Percentiles rank a stretch among this genome's conserved stretches.
phyloP scores from a whole-genome alignment of 257 asterid genomes.

The Haberlea rhodopensis region DNA sequence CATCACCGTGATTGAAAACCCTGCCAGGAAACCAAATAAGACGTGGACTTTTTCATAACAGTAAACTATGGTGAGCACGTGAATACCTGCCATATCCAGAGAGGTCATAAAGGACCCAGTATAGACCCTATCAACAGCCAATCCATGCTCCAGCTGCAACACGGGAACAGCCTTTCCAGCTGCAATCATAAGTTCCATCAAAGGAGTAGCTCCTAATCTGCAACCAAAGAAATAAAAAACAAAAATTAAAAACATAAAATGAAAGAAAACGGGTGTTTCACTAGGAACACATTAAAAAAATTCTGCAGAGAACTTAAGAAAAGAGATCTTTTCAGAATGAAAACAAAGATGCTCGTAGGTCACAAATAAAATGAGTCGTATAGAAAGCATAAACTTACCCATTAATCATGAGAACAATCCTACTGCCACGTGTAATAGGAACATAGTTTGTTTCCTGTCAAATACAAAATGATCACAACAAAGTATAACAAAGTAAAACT shows the following conservation, averaged over 20 bases:
- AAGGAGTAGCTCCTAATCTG: slow-evolving; percentile 95
- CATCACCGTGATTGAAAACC: slow-evolving; percentile 94
- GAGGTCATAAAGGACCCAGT: slow-evolving; percentile 99
- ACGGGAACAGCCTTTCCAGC: slow-evolving; percentile 90
- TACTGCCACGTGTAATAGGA: slow-evolving; percentile 87
- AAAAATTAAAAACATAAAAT: not conserved
- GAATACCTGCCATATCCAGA: slow-evolving; percentile 92
- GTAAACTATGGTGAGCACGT: slow-evolving; percentile 9
- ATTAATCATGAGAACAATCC: slow-evolving; percentile 84
- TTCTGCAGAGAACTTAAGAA: not conserved
- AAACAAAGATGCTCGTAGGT: not conserved
- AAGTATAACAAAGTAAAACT: not conserved
- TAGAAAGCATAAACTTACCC: slow-evolving; percentile 56
- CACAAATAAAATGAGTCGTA: slow-evolving; percentile 2
- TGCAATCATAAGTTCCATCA: slow-evolving; percentile 94
- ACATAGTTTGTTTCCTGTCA: slow-evolving; percentile 90
- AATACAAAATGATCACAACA: slow-evolving; percentile 26
- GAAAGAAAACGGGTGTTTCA: slow-evolving; percentile 10
- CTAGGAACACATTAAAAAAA: not conserved
- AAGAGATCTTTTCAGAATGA: slow-evolving; percentile 2
- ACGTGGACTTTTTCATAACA: slow-evolving; percentile 19
- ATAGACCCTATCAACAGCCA: slow-evolving; percentile 96
- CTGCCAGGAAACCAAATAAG: slow-evolving; percentile 40
- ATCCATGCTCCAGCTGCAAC: slow-evolving; percentile 92
- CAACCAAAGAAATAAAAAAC: slow-evolving; percentile 21